Evolutionary conservation across 805 yeast genomes (phyloP), one percentile per base, ranked within the genome.

Genomic region (Brettanomyces naardenensis): DNA sequence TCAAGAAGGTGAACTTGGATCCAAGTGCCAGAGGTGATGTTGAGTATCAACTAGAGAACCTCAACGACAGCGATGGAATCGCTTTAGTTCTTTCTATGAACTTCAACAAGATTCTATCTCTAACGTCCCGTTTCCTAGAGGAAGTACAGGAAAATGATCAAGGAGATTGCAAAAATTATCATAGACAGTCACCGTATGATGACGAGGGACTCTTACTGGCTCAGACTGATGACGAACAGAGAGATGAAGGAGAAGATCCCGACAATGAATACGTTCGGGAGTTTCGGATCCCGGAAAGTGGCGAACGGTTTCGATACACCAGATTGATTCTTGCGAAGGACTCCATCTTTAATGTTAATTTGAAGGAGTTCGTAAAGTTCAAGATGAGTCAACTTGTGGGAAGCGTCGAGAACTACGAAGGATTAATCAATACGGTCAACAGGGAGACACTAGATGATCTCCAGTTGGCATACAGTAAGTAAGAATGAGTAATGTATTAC

Each of bases 81-180:
- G 36, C 50, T 3, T 35, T 52, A 18, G 53, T 56, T 4, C 41
- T 60, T 19, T 38, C 45, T 3, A 20, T 32, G 9, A 40, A 47
- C 7, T 49, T 65, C 28, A 59, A 64, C 35, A 53, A 39, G 4
- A 32, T 56, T 19, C 31, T 62, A 28, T 47, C 48, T 14, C 29
- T 51, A 23, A 27, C 47, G 10, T 46, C 60, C 2, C 56, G 70
- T 36, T 67, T 81, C 42, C 53, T 85, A 35, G 96, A 89, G 48
- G 95, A 87, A 52, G 68, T 82, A 11, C 73, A 78, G 40, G 97
- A 89, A 52, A 44, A 56, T 9, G 54, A 49, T 3, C 53, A 56
- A 23, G 87, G 86, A 3, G 83, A 79, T 46, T 70, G 78, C 47
- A 68, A 62, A 22, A 64, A 59, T 19, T 76, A 75, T 44, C 78